Percentiles rank a stretch among this genome's conserved stretches.
These are phyloP conservation scores for Rhizopus stolonifer DNA, from an alignment of 371 early-diverging fungal genomes.

Conservation along the genomic window DNA sequence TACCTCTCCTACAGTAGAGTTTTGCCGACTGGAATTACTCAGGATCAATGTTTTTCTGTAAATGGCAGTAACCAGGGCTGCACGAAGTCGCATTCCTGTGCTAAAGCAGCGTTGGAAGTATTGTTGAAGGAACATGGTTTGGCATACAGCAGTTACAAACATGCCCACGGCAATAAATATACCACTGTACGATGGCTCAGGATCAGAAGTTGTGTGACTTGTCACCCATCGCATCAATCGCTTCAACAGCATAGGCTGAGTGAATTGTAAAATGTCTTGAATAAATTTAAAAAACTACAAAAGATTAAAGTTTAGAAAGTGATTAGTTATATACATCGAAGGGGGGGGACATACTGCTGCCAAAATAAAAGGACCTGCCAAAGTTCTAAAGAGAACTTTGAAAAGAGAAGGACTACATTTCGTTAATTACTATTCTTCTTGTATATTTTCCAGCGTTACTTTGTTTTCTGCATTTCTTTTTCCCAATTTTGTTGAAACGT, in stretches of 20 bases:
- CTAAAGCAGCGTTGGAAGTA: slow-evolving; percentile 83
- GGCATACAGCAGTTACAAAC: slow-evolving; percentile 76
- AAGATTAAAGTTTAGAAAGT: too few relatives aligned
- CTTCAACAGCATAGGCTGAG: slow-evolving; percentile 82
- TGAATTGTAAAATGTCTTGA: slow-evolving; percentile 81
- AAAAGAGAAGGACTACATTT: slow-evolving; percentile 82
- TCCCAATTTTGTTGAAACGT: slow-evolving; percentile 76
- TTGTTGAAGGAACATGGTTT: slow-evolving; percentile 88
- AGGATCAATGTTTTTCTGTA: slow-evolving; percentile 86
- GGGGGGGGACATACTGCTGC: slow-evolving; percentile 61
- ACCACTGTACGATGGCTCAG: slow-evolving; percentile 63
- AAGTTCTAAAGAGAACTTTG: slow-evolving; percentile 59
- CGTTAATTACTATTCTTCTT: too few relatives aligned
- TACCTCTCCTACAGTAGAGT: slow-evolving; percentile 76
- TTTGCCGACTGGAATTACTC: slow-evolving; percentile 79
- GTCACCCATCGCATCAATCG: slow-evolving; percentile 75
- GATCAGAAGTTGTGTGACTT: slow-evolving; percentile 49
- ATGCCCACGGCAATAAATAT: slow-evolving; percentile 70
- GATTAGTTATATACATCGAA: too few relatives aligned
- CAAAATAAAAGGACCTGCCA: slow-evolving; percentile 68
- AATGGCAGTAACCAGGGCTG: slow-evolving; percentile 84
- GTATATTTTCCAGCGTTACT: too few relatives aligned
- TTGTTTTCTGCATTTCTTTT: slow-evolving; percentile 55
- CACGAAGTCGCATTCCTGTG: slow-evolving; percentile 80
- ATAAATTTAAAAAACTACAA: slow-evolving; percentile 74